Evolutionary conservation across 768 basidiomycete genomes (phyloP).

Genomic region (Termitomyces bulborhizus): DNA sequence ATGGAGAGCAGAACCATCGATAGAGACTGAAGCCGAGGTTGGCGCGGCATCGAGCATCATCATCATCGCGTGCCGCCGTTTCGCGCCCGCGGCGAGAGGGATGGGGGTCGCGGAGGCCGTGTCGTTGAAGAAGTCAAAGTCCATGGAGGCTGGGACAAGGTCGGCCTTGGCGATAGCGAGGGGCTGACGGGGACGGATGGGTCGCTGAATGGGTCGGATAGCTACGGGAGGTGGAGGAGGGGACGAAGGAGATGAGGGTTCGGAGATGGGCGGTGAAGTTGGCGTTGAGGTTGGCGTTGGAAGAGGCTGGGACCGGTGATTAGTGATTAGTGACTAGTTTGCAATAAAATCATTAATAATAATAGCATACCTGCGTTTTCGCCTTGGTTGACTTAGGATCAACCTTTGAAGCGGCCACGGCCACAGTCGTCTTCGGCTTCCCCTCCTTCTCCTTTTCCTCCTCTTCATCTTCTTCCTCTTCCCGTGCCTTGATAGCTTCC

Average conservation of each 20-base stretch:
- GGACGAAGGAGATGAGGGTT: slow-evolving; percentile 21
- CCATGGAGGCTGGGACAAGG: neutral
- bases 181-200: slow-evolving; percentile 13
- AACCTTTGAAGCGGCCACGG: slow-evolving; percentile 16
- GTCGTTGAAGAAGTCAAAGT: slow-evolving; percentile 18
- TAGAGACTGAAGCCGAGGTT: slow-evolving; percentile 20
- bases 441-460: slow-evolving; percentile 50
- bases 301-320: slow-evolving; percentile 13
- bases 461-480: slow-evolving; percentile 82
- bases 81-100: slow-evolving; percentile 49
- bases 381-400: slow-evolving; percentile 12
- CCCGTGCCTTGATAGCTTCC: slow-evolving; percentile 66
- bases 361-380: slow-evolving; percentile 24
- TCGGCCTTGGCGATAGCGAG: slow-evolving; percentile 13
- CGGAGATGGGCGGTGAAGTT: slow-evolving; percentile 9
- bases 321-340: too few species aligned
- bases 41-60: slow-evolving; percentile 64
- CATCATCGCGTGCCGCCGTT: slow-evolving; percentile 76
- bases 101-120: slow-evolving; percentile 27
- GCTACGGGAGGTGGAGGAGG: slow-evolving; percentile 25
- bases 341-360: too few species aligned
- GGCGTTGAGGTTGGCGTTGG: slow-evolving; percentile 26
- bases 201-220: slow-evolving; percentile 19
- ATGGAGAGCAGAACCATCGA: neutral
- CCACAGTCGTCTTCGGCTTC: slow-evolving; percentile 16